Conservation (phyloP, 202 grass and related monocot species). For the Musa balbisiana region DNA sequence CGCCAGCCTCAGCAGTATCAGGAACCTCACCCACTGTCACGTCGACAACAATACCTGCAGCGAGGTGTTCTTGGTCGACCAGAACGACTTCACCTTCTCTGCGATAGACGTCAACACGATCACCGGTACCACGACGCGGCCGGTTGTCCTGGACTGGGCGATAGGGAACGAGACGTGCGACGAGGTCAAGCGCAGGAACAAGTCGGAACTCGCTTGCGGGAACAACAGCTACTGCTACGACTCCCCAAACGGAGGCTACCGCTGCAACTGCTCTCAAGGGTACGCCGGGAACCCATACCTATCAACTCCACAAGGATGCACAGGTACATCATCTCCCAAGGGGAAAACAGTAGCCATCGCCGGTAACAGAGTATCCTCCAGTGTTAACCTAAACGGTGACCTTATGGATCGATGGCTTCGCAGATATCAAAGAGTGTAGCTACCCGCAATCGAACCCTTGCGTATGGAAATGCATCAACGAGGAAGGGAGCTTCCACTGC, state of each 20-base stretch:
- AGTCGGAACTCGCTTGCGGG: slow-evolving; percentile 16
- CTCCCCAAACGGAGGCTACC: slow-evolving; percentile 22
- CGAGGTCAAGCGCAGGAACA: not conserved
- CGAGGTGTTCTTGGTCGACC: slow-evolving; percentile 36
- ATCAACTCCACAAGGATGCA: slow-evolving; percentile 18
- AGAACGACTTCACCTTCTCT: slow-evolving; percentile 13
- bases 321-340: slow-evolving; percentile 18
- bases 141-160: slow-evolving; percentile 35
- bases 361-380: too few relatives aligned
- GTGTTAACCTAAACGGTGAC: too few relatives aligned
- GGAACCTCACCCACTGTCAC: not conserved
- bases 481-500: not conserved
- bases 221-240: slow-evolving; percentile 18
- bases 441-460: not conserved
- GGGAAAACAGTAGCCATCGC: too few relatives aligned
- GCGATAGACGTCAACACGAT: fast-evolving
- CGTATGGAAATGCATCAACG: slow-evolving; percentile 11
- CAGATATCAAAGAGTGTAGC: slow-evolving; percentile 27
- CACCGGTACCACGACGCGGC: not conserved
- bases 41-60: slow-evolving; percentile 12
- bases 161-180: slow-evolving; percentile 18
- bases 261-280: slow-evolving; percentile 44
- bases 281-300: slow-evolving; percentile 43
- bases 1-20: slow-evolving; percentile 22
- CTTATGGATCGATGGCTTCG: not conserved